phyloP scores from a whole-genome alignment of 2,329 filamentous ascomycete genomes.

The Colletotrichum tanaceti region DNA sequence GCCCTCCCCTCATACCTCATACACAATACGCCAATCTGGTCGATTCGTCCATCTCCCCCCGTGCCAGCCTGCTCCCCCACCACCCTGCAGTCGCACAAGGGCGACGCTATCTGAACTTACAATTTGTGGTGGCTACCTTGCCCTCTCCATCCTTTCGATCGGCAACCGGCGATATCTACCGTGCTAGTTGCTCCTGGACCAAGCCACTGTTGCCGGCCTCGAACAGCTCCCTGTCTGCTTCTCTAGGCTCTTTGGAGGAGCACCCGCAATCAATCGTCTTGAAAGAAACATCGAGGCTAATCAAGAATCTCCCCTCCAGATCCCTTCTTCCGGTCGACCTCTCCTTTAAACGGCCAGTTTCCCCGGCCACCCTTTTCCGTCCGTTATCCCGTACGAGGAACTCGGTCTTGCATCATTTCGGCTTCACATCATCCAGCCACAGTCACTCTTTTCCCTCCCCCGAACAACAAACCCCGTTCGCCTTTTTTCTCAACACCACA shows the following conservation, averaged over 20 bases:
- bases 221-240: conserved; percentile 29
- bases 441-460: conserved; percentile 66
- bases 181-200: conserved; percentile 44
- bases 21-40: conserved; percentile 14
- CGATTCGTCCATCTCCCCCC: conserved; percentile 43
- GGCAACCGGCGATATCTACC: conserved; percentile 34
- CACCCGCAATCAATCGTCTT: conserved; percentile 38
- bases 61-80: conserved; percentile 41
- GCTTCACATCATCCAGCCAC: conserved; percentile 62
- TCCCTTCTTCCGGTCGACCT: conserved; percentile 54
- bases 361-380: conserved; percentile 55
- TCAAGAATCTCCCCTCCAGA: conserved; percentile 54
- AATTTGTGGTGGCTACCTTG: background rate
- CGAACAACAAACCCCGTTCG: conserved; percentile 43
- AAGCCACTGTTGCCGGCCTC: conserved; percentile 33
- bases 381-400: conserved; percentile 45
- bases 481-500: conserved; percentile 41
- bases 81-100: conserved; percentile 42
- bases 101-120: conserved; percentile 10
- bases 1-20: conserved; percentile 5
- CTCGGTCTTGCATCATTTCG: conserved; percentile 56
- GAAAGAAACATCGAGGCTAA: conserved; percentile 46
- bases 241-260: conserved; percentile 35
- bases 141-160: conserved; percentile 26
- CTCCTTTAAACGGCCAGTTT: conserved; percentile 60